Conservation (phyloP, 1,139 yeast species). For the Candida albicans region DNA sequence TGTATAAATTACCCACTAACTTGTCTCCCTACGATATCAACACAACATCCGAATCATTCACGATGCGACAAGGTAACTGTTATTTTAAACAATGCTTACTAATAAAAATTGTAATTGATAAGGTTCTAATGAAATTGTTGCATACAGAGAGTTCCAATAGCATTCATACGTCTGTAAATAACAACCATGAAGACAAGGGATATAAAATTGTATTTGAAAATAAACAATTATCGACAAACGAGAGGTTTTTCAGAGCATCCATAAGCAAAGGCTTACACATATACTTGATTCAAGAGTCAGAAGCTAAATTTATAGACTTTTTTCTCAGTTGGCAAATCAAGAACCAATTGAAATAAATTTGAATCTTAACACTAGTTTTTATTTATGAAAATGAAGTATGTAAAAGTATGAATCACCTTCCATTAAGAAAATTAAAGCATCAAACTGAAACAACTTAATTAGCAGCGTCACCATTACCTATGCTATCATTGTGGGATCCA, state of each 20-base stretch:
- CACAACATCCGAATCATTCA: background rate
- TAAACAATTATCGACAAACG: constrained; percentile 5
- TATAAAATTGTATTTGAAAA: constrained; percentile 4
- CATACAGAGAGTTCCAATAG: background rate
- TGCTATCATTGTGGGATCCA: constrained; percentile 37
- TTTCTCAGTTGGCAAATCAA: background rate
- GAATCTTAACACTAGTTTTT: background rate
- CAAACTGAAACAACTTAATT: constrained; percentile 17
- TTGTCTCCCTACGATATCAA: constrained; percentile 18
- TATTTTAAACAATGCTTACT: constrained; percentile 1
- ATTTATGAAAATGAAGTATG: background rate
- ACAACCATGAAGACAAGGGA: background rate
- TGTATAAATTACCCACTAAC: constrained; percentile 16
- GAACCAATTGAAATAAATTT: background rate
- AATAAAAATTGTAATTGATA: constrained; percentile 1
- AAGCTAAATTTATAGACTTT: constrained; percentile 2
- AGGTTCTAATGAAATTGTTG: background rate
- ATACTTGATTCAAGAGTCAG: background rate
- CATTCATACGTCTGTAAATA: background rate
- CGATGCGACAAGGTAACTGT: background rate
- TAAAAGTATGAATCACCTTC: background rate
- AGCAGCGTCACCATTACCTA: constrained; percentile 33
- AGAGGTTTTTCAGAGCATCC: constrained; percentile 5
- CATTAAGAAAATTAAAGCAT: too few relatives aligned
- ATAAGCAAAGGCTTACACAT: constrained; percentile 5